Evolutionary conservation across 2,329 filamentous ascomycete genomes (phyloP).

Genomic region (Coniella vitis): DNA sequence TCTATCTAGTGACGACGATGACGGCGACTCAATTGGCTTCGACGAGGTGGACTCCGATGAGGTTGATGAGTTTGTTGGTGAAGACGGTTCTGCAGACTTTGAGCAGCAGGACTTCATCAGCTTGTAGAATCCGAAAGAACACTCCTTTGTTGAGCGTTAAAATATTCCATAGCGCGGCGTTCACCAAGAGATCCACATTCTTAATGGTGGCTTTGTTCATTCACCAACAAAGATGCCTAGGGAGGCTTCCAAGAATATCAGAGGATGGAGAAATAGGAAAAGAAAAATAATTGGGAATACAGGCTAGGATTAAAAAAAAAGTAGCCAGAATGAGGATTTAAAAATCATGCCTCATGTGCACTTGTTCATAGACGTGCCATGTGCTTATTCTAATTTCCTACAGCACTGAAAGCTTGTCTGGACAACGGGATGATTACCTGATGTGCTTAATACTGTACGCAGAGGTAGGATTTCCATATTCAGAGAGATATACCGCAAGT

Average conservation of each 20-base stretch:
- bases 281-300: neutral
- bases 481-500: too few species aligned
- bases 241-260: too few species aligned
- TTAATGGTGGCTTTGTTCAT: neutral
- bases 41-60: constrained; percentile 77
- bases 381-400: too few species aligned
- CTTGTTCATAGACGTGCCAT: too few species aligned
- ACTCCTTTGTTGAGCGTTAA: neutral
- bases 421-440: too few species aligned
- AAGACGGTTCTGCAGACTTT: constrained; percentile 50
- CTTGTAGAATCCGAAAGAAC: neutral
- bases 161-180: constrained; percentile 5
- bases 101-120: constrained; percentile 53
- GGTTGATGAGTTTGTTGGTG: constrained; percentile 57
- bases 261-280: neutral
- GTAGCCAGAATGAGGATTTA: too few species aligned
- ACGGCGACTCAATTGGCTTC: constrained; percentile 58
- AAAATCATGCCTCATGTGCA: neutral
- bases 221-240: too few species aligned
- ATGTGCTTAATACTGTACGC: too few species aligned
- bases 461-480: too few species aligned
- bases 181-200: neutral
- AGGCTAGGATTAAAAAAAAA: neutral
- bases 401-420: too few species aligned
- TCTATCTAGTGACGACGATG: constrained; percentile 73